Conservation (phyloP, 495 filamentous ascomycete species). For the Podospora comata region DNA sequence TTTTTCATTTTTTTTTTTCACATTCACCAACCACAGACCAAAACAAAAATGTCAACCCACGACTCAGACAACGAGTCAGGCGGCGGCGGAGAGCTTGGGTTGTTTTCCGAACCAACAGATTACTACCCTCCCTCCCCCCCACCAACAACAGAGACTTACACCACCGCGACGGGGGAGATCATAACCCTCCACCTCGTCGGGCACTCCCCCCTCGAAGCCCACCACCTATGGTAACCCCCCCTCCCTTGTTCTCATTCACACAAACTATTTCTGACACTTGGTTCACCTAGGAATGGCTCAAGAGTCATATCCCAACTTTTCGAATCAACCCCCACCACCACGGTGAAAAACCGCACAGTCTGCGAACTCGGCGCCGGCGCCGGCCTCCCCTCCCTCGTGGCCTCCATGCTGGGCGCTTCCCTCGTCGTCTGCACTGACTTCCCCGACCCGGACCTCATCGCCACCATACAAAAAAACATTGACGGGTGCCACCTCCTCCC, state of each 20-base stretch:
- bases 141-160: slow-evolving; percentile 66
- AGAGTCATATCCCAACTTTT: slow-evolving; percentile 73
- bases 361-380: slow-evolving; percentile 90
- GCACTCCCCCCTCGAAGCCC: slow-evolving; percentile 85
- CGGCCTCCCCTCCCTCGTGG: slow-evolving; percentile 78
- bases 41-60: neutral
- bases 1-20: neutral
- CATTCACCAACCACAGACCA: neutral
- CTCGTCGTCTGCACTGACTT: slow-evolving; percentile 83
- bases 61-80: neutral
- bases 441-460: slow-evolving; percentile 74
- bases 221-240: slow-evolving; percentile 66
- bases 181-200: slow-evolving; percentile 81
- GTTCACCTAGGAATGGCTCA: slow-evolving; percentile 56
- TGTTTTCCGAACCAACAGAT: slow-evolving; percentile 77
- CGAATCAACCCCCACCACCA: slow-evolving; percentile 58
- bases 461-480: slow-evolving; percentile 73
- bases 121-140: slow-evolving; percentile 70
- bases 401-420: slow-evolving; percentile 64
- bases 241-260: neutral
- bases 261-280: neutral
- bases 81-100: slow-evolving; percentile 27
- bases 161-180: slow-evolving; percentile 46
- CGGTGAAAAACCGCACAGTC: slow-evolving; percentile 61
- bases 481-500: slow-evolving; percentile 37